Conservation (phyloP, 208 protist genomes). For the Plasmodiophora brassicae region DNA sequence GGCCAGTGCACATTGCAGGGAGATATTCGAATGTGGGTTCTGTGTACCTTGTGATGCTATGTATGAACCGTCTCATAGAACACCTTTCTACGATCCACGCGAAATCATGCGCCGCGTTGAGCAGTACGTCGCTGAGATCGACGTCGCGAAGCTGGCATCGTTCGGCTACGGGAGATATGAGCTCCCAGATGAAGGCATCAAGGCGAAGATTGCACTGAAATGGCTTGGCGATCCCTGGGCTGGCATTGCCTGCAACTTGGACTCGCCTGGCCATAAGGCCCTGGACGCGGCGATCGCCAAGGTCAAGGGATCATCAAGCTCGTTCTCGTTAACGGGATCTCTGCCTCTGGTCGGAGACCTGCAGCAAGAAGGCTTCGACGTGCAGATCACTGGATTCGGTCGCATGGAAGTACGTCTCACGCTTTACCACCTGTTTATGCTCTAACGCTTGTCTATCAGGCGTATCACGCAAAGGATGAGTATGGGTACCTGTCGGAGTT, state of each 20-base stretch:
- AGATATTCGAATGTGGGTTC: slow-evolving; percentile 56
- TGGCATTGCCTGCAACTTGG: neutral
- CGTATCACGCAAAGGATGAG: neutral
- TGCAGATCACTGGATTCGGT: neutral
- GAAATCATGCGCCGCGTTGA: slow-evolving; percentile 49
- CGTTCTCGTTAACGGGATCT: neutral
- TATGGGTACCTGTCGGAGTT: neutral
- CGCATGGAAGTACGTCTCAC: too few relatives aligned
- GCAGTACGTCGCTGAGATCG: slow-evolving; percentile 51
- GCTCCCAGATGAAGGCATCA: neutral
- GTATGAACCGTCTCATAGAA: neutral
- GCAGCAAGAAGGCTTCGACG: neutral
- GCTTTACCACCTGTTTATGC: too few relatives aligned
- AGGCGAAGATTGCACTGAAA: neutral
- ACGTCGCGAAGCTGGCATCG: neutral
- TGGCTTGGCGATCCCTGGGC: neutral
- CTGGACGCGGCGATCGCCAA: neutral
- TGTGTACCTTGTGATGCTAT: neutral
- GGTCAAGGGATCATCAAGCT: neutral
- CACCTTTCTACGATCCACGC: slow-evolving; percentile 56
- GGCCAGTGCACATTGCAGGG: slow-evolving; percentile 52
- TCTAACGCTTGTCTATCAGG: too few relatives aligned
- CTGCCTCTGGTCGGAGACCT: neutral
- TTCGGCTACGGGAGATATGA: neutral
- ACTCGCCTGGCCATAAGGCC: neutral